These are phyloP conservation scores for Rhododendron molle DNA, from an alignment of 148 eudicot species.

Conservation along the genomic window DNA sequence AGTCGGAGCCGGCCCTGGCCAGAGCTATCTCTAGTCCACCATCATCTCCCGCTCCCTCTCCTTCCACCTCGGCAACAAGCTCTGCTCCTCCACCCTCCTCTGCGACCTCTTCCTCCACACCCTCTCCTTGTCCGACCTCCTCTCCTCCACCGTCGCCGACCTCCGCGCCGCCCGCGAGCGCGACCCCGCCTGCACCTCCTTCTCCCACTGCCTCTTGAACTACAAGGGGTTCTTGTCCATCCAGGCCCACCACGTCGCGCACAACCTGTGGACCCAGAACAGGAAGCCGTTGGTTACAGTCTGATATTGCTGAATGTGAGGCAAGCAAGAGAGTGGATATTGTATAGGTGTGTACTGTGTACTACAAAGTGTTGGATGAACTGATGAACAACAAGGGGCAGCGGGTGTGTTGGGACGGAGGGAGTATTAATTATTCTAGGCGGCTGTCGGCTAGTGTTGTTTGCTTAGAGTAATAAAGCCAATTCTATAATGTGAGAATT, in stretches of 20 bases:
- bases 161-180: slow-evolving; percentile 68
- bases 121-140: slow-evolving; percentile 55
- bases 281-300: slow-evolving; percentile 40
- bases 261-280: slow-evolving; percentile 36
- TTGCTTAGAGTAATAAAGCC: too few relatives aligned
- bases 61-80: slow-evolving; percentile 79
- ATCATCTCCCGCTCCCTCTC: slow-evolving; percentile 79
- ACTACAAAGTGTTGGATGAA: slow-evolving; percentile 13
- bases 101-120: slow-evolving; percentile 44
- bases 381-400: background rate
- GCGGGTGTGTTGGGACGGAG: too few relatives aligned
- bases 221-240: slow-evolving; percentile 77
- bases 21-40: slow-evolving; percentile 68
- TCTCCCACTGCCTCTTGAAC: slow-evolving; percentile 78
- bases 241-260: slow-evolving; percentile 47
- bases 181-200: slow-evolving; percentile 81
- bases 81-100: slow-evolving; percentile 74
- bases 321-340: slow-evolving; percentile 34
- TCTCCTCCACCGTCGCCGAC: slow-evolving; percentile 76
- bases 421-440: too few relatives aligned
- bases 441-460: too few relatives aligned
- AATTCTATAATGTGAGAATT: too few relatives aligned
- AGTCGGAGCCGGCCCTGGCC: slow-evolving; percentile 74
- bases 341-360: slow-evolving; percentile 38
- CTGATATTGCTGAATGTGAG: slow-evolving; percentile 28